Conservation (phyloP, 1,139 yeast genomes). For the Sugiyamaella novakii region DNA sequence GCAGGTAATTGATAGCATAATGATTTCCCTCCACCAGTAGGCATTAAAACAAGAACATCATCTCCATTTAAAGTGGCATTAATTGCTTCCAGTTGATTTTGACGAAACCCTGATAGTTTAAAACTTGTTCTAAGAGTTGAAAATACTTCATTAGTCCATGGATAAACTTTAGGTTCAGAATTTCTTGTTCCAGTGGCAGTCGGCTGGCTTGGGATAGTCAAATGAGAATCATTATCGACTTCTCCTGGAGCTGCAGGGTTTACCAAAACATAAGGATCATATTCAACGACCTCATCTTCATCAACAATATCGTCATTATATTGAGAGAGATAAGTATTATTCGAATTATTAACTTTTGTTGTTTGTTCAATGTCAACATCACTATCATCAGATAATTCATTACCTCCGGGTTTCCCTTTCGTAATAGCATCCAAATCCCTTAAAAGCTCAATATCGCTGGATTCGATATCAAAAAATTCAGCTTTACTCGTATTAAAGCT, state of each 20-base stretch:
- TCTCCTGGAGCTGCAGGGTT: background rate
- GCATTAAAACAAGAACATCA: conserved; percentile 96
- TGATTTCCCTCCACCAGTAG: conserved; percentile 99
- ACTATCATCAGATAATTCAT: background rate
- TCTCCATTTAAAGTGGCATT: conserved; percentile 76
- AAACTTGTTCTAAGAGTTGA: conserved; percentile 60
- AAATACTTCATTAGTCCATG: conserved; percentile 71
- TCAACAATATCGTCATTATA: conserved; percentile 12
- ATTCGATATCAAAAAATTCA: conserved; percentile 1
- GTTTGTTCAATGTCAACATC: conserved; percentile 1
- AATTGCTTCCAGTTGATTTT: conserved; percentile 85
- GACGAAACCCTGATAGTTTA: conserved; percentile 67
- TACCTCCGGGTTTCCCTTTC: background rate
- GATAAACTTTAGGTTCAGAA: background rate
- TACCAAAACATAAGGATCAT: conserved; percentile 10
- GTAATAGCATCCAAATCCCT: conserved; percentile 3
- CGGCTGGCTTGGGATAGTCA: conserved; percentile 2
- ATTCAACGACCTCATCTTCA: conserved; percentile 11
- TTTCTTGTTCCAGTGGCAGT: background rate
- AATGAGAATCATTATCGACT: background rate
- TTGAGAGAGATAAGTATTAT: conserved; percentile 3
- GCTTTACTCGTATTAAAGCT: background rate
- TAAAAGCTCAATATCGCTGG: conserved; percentile 4
- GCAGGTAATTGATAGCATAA: conserved; percentile 96
- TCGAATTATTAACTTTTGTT: background rate